These are phyloP conservation scores for Penicillium psychrosexuale DNA, from an alignment of 2,329 filamentous ascomycete genomes.

Conservation along the genomic window DNA sequence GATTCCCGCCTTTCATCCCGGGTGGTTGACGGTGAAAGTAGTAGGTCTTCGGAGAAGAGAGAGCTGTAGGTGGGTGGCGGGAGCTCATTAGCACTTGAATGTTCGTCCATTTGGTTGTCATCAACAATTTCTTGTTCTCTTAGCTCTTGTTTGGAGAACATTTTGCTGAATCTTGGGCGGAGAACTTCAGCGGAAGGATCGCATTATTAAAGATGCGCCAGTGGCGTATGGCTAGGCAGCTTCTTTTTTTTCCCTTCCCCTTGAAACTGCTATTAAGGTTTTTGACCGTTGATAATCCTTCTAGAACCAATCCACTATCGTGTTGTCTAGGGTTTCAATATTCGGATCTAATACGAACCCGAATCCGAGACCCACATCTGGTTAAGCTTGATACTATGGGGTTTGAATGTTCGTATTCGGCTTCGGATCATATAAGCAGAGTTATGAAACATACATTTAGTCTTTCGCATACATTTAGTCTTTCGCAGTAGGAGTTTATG, in stretches of 20 bases:
- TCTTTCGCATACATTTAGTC: too few relatives aligned
- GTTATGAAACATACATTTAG: too few relatives aligned
- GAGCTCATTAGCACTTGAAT: not conserved
- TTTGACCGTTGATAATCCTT: not conserved
- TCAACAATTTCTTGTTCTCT: not conserved
- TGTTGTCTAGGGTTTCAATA: not conserved
- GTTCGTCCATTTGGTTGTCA: not conserved
- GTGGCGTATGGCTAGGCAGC: not conserved
- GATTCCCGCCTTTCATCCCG: not conserved
- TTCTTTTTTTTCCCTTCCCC: not conserved
- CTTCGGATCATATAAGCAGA: not conserved
- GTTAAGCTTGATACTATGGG: too few relatives aligned
- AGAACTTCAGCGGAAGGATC: not conserved
- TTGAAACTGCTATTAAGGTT: not conserved
- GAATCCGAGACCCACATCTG: not conserved
- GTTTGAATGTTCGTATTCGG: not conserved
- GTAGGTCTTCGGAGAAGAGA: not conserved
- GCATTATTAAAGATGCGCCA: not conserved
- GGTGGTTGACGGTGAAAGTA: not conserved
- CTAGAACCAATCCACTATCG: not conserved
- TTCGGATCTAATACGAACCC: not conserved
- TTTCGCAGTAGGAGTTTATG: too few relatives aligned
- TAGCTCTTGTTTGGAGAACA: not conserved
- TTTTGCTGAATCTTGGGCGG: not conserved
- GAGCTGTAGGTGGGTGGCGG: not conserved